Base-by-base conservation (phyloP, 192 early-diverging fungal species). In the Entomortierella lignicola region DNA sequence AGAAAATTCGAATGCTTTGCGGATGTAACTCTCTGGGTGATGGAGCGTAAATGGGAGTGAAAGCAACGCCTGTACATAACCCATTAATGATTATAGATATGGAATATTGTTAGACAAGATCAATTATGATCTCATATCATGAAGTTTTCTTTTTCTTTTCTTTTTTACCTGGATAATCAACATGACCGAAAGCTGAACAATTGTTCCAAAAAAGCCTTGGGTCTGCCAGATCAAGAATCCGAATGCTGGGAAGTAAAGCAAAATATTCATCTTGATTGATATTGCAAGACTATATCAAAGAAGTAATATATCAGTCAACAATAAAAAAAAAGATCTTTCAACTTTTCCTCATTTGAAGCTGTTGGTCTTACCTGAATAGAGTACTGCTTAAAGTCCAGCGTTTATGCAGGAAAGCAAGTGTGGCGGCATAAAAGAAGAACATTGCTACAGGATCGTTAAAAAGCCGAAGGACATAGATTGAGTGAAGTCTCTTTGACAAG, bases 381-480 rank as follows among this genome's bases (percentile, higher is more conserved):
- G 88, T 62, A 54, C 90, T 82, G 42, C 87, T 81, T 2, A 85
- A 44, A 32, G 55, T 77, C 85, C 87, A 90, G 30, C 84, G 57
- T 25, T 69, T 66, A 51, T 86, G 42, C 18, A 89, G 55, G 82
- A 97, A 85, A 1, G 90, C 85, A n/a, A 90, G 74, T 11, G 93
- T 84, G 32, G 89, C 85, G 15, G 84, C 55, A 71, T 94, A 96
- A 17, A 96, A 70, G 53, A 91, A 88, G n/a, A 94, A 72, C 94
- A 97, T 97, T 12, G 95, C 94, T 8, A 97, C 81, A 0, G 93
- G 85, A 72, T 98, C 97, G 80, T 99, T 99, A 74, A 99, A 99
- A 47, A 95, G 86, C 15, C 97, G 85, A 31, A 99, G 86, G 11
- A 94, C 89, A 66, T 89, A 98, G 64, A 99, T 97, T 12, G 97